A percentile compares a stretch with the other conserved stretches of the same genome.
Conservation (phyloP, 2,329 filamentous ascomycete species). For the Alternaria sp. region DNA sequence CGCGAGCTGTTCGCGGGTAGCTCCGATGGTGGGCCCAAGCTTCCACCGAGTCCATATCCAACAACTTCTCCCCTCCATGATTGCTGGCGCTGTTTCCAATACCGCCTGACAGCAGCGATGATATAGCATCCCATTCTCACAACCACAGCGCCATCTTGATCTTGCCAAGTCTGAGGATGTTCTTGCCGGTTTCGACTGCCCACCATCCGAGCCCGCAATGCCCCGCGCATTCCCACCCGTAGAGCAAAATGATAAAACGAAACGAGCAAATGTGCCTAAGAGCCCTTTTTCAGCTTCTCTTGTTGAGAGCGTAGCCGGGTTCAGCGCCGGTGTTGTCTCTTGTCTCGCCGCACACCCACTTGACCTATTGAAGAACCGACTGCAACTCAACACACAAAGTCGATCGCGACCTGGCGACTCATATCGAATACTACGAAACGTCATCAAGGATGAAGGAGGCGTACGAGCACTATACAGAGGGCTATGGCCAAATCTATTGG, state of each 20-base stretch:
- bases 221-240: constrained; percentile 60
- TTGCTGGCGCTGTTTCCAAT: neutral
- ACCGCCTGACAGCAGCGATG: constrained; percentile 12
- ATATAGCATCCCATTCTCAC: constrained; percentile 6
- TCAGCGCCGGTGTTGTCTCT: constrained; percentile 85
- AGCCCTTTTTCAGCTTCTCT: constrained; percentile 67
- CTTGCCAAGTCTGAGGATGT: constrained; percentile 33
- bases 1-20: constrained; percentile 3
- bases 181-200: constrained; percentile 20
- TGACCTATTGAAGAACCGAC: constrained; percentile 94
- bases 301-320: constrained; percentile 87
- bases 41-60: constrained; percentile 15
- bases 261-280: constrained; percentile 42
- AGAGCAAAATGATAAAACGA: constrained; percentile 49
- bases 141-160: constrained; percentile 4
- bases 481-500: constrained; percentile 86
- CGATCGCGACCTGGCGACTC: constrained; percentile 62
- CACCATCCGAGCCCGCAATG: constrained; percentile 49
- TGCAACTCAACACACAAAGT: constrained; percentile 68
- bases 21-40: constrained; percentile 25
- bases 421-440: constrained; percentile 61
- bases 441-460: constrained; percentile 64
- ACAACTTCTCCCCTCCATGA: constrained; percentile 18
- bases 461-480: constrained; percentile 84
- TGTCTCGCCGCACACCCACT: constrained; percentile 91